Evolutionary conservation across 257 asterid genomes (phyloP), one percentile per base, ranked within the genome.

Genomic region (Ocimum tenuiflorum): DNA sequence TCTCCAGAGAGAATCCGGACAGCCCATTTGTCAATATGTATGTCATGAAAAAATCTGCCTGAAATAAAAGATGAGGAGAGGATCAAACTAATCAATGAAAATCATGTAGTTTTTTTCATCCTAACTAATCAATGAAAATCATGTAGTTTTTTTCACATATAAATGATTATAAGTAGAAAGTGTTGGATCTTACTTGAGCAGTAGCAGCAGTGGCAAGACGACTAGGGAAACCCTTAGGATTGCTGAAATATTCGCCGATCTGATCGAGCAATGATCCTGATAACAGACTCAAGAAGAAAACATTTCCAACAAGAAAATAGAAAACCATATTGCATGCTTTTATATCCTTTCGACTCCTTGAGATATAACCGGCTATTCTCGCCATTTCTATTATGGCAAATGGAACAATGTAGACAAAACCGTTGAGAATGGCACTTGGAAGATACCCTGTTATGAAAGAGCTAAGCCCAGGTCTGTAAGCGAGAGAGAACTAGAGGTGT

Each of bases 221-320:
- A 70, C 83, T 66, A 29, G 99, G 99, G 71, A 92, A 72, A 61
- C 86, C 89, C 79, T 68, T 82, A 8, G 95, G 99, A 78, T 89
- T 95, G 66, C 68, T 77, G 69, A 89, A 81, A 36, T 89, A 89
- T 73, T 86, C 85, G 52, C 94, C 94, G n/a, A 92, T 73, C 73
- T 89, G 95, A 75, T 92, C 99, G 0, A 92, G 90, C 68, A 92
- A 80, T 0, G 99, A 92, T 56, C 99, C 99, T 0, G 97, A 87
- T 69, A 92, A 81, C 80, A 92, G 73, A 69, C 85, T 89, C 27
- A 92, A 72, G 85, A 92, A 89, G 79, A 89, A 92, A 48, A 84
- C 96, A 67, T 92, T 92, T 57, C 91, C 97, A 20, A 92, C 87
- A 4, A 92, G 88, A 75, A 92, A 92, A 78, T 87, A 92, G 80